These are phyloP conservation scores for Acanthamoeba culbertsoni DNA, from an alignment of 208 protist genomes.

Conservation along the genomic window DNA sequence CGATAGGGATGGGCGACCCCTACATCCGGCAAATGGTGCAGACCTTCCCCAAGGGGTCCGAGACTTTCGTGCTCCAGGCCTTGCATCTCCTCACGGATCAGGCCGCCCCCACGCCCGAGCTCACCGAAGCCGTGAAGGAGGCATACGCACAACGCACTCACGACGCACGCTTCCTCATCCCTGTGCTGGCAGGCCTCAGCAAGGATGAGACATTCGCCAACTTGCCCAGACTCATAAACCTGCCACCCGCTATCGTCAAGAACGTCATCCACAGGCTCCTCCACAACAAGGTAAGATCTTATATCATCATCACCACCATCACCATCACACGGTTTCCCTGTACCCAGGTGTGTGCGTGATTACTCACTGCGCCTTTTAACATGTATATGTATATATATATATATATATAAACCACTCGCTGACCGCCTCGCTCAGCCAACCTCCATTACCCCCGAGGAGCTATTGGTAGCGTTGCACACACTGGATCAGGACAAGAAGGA, in stretches of 20 bases:
- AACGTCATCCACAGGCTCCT: slow-evolving; percentile 32
- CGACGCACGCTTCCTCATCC: slow-evolving; percentile 54
- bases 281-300: not conserved
- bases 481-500: not conserved
- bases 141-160: not conserved
- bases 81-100: not conserved
- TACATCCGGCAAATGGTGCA: not conserved
- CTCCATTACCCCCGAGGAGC: not conserved
- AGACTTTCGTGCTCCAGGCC: not conserved
- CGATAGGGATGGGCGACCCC: not conserved
- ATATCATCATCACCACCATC: not conserved
- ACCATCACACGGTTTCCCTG: not conserved
- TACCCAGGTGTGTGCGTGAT: no score
- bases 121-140: slow-evolving; percentile 25
- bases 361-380: no score
- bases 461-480: slow-evolving; percentile 19
- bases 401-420: no score
- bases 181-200: not conserved
- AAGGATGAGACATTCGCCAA: slow-evolving; percentile 9
- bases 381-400: no score
- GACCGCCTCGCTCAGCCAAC: not conserved
- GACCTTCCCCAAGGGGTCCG: not conserved
- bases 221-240: slow-evolving; percentile 10
- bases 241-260: slow-evolving; percentile 32
- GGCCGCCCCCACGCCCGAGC: not conserved